Evolutionary conservation across 169 alveolate genomes (phyloP).

Genomic region (Cryptosporidium canis): DNA sequence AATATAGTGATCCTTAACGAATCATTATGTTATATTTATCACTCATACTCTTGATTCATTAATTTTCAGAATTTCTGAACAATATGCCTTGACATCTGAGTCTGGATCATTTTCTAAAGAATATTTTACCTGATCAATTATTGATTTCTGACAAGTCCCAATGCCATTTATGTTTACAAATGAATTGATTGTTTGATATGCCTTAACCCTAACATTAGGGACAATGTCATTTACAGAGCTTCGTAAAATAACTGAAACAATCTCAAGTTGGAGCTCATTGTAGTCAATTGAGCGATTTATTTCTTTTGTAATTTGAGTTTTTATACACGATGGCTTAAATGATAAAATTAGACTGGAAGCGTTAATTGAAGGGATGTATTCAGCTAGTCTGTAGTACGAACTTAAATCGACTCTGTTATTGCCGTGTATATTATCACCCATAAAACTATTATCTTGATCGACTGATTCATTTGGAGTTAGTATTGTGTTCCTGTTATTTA

Average conservation of each 20-base stretch:
- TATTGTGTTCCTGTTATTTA: background rate
- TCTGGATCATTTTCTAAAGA: conserved; percentile 36
- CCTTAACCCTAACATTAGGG: conserved; percentile 36
- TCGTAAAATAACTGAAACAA: background rate
- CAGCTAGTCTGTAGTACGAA: background rate
- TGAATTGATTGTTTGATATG: conserved; percentile 22
- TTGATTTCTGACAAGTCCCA: background rate
- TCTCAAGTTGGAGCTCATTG: background rate
- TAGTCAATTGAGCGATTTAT: background rate
- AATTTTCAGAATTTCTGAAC: background rate
- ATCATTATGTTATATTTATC: background rate
- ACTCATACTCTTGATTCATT: background rate
- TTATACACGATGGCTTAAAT: background rate
- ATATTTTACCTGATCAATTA: conserved; percentile 14
- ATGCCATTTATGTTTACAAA: background rate
- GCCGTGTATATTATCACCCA: background rate
- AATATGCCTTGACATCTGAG: background rate
- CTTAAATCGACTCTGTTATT: background rate
- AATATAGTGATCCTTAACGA: no score
- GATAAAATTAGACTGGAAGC: conserved; percentile 11
- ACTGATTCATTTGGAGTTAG: background rate
- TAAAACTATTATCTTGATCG: background rate
- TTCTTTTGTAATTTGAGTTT: background rate
- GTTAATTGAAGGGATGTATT: conserved; percentile 10
- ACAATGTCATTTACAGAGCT: conserved; percentile 7